These are phyloP conservation scores for Paramyrothecium roridum DNA, from an alignment of 2,329 filamentous ascomycete species.

Conservation along the genomic window DNA sequence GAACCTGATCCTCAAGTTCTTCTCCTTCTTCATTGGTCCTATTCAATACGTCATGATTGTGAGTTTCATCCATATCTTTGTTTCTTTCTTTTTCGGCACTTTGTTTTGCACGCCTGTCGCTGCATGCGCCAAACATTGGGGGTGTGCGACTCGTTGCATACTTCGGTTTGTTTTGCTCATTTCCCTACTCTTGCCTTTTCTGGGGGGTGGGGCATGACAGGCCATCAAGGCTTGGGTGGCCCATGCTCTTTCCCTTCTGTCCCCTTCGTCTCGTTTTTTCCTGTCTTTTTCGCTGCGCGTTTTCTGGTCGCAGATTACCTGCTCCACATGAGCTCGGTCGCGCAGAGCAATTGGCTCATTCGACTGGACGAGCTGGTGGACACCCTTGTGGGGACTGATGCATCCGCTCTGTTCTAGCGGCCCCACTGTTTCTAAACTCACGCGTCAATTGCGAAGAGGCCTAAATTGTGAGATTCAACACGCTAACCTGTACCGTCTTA, in stretches of 20 bases:
- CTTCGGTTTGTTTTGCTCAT: conserved; percentile 15
- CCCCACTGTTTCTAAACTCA: conserved; percentile 15
- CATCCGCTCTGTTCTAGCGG: conserved; percentile 13
- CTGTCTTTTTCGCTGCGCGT: conserved; percentile 5
- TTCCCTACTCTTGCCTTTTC: conserved; percentile 14
- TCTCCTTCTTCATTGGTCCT: conserved; percentile 79
- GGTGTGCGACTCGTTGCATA: background rate
- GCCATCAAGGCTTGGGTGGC: background rate
- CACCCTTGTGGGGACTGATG: conserved; percentile 20
- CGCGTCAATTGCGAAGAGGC: conserved; percentile 4
- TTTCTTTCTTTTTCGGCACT: background rate
- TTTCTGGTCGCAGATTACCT: conserved; percentile 22
- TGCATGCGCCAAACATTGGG: background rate
- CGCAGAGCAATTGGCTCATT: conserved; percentile 20
- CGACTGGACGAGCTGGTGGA: conserved; percentile 11
- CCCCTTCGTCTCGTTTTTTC: background rate
- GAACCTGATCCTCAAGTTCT: conserved; percentile 79
- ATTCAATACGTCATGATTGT: conserved; percentile 96
- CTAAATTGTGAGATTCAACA: conserved; percentile 7
- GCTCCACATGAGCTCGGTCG: conserved; percentile 29
- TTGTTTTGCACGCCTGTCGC: background rate
- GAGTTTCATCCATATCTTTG: conserved; percentile 26
- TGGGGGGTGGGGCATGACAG: conserved; percentile 7
- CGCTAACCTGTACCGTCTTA: conserved; percentile 19
- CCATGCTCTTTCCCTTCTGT: background rate